Evolutionary conservation across 169 alveolate species (phyloP), one percentile per base, ranked within the genome.

Genomic region (Plasmodium ovale): DNA sequence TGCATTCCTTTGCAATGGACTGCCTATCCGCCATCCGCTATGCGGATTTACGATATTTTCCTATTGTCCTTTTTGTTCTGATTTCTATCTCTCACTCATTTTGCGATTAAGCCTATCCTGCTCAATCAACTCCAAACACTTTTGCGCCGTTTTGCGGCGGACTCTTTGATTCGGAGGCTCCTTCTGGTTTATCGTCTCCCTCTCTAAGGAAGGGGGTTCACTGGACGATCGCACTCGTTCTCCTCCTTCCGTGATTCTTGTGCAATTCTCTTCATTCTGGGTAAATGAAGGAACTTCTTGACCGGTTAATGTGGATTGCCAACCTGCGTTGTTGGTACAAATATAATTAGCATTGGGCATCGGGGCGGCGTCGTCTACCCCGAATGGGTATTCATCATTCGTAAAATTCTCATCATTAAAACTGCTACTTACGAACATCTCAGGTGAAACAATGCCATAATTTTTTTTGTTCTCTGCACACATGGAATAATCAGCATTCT

Each of bases 131-230:
- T 85, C 10, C 59, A 85, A 68, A 72, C 91, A 85, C 53, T 69
- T 85, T 47, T 56, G 51, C 25, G 91, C 91, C 7, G 91, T 85
- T 85, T 85, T 85, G 37, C 91, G 29, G 1, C 91, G 91, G 27
- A 21, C 91, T n/a, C 91, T 54, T 85, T 85, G 91, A 69, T 49
- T 65, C 39, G 89, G 19, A 42, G 64, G n/a, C 68, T 16, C 69
- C 54, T 53, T 79, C 44, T 65, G 70, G 31, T 42, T 19, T 47
- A 70, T 9, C 6, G 35, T 19, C 44, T 59, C 29, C 35, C 35
- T n/a, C n/a, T n/a, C n/a, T n/a, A n/a, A n/a, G n/a, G n/a, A n/a
- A n/a, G n/a, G n/a, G n/a, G n/a, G n/a, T n/a, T n/a, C n/a, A n/a
- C n/a, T n/a, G n/a, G n/a, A n/a, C n/a, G n/a, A n/a, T n/a, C n/a